Evolutionary conservation across 192 early-diverging fungal genomes (phyloP), one percentile per base, ranked within the genome.

Genomic region (Geranomyces michiganensis): DNA sequence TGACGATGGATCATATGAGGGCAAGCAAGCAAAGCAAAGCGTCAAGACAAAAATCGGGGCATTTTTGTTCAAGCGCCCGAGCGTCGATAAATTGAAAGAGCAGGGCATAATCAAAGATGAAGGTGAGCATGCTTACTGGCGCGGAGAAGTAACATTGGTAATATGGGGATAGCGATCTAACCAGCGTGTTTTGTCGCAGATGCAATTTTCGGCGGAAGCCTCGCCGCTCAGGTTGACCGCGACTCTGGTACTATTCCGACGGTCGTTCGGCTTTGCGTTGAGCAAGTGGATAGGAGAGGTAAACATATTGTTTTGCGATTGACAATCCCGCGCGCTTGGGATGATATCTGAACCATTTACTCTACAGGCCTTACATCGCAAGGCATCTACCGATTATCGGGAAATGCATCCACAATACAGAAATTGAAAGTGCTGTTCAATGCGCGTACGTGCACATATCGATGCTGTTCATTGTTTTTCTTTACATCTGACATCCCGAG

Each of bases 321-420:
- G 5, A 62, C 17, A 64, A 12, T 7, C 7, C 24, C 27, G 68
- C 67, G 58, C 5, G 22, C 43, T 27, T n/a, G 46, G 51, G 17
- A 15, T 53, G 51, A 53, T 2, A 8, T 26, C 17, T 53, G 7
- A 26, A 2, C 32, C 36, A 67, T 33, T 67, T 51, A 5, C 65
- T 7, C 1, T 8, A 53, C 45, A 68, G 81, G 82, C 14, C 63
- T 87, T 19, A 56, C 68, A 53, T 71, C 65, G 19, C 82, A 87
- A 75, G 85, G 85, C 17, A 87, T 87, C 36, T 87, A 87, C 70
- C 79, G 85, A 56, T 53, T 87, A 17, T 80, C 78, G 5, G 85
- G 85, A 32, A 85, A 78, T 56, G 59, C 79, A 1, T 68, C 82
- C 1, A 77, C 78, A 22, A 67, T 87, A 32, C 64, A 76, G 46